phyloP scores from a whole-genome alignment of 2,329 filamentous ascomycete species.

The Monosporascus sp. region DNA sequence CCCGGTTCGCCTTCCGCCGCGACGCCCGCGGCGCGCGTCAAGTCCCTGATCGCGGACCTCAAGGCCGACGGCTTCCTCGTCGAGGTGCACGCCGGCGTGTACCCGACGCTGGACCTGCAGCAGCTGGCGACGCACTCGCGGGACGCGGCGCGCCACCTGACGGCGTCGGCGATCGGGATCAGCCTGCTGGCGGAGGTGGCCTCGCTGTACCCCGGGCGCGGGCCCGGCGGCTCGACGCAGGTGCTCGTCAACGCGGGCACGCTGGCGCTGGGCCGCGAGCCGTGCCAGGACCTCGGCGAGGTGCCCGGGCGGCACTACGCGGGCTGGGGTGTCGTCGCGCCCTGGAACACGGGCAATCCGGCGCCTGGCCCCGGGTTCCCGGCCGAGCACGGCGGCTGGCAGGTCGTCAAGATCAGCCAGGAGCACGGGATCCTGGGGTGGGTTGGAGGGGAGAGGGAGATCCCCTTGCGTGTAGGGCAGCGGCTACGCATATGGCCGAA shows the following conservation, averaged over 20 bases:
- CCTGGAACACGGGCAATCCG: constrained; percentile 44
- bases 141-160: constrained; percentile 34
- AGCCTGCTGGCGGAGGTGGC: constrained; percentile 68
- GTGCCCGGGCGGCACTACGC: constrained; percentile 46
- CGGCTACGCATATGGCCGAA: constrained; percentile 72
- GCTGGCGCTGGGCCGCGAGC: constrained; percentile 67
- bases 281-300: constrained; percentile 50
- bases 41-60: constrained; percentile 33
- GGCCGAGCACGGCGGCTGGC: constrained; percentile 49
- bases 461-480: constrained; percentile 56
- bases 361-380: constrained; percentile 38
- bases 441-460: constrained; percentile 39
- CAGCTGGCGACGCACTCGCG: constrained; percentile 68
- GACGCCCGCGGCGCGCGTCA: constrained; percentile 32
- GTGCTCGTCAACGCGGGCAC: constrained; percentile 65
- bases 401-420: constrained; percentile 68
- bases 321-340: constrained; percentile 65
- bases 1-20: constrained; percentile 21
- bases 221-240: constrained; percentile 46
- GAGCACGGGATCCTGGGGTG: constrained; percentile 72
- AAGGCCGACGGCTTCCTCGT: constrained; percentile 40
- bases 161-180: constrained; percentile 55
- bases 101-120: constrained; percentile 72
- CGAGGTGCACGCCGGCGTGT: constrained; percentile 73
- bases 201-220: constrained; percentile 60